phyloP scores from a whole-genome alignment of 768 basidiomycete species.

The Gymnopilus dilepis region DNA sequence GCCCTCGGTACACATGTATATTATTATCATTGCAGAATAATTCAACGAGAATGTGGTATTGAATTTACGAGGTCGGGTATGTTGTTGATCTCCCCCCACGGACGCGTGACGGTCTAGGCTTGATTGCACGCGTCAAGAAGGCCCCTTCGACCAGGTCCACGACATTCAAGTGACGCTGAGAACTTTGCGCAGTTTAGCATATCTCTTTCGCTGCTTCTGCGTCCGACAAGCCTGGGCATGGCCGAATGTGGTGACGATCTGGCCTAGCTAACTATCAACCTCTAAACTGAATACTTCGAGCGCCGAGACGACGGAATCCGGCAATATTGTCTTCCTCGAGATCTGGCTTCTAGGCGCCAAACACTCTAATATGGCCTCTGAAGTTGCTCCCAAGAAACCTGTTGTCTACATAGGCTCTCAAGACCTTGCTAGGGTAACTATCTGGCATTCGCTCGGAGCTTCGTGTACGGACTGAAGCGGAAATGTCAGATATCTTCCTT shows the following conservation, averaged over 20 bases:
- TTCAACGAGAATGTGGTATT: too few species aligned
- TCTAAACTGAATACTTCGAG: too few species aligned
- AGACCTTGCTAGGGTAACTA: constrained; percentile 29
- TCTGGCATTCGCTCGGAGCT: background rate
- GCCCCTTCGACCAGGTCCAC: background rate
- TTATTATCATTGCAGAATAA: background rate
- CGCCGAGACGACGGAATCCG: too few species aligned
- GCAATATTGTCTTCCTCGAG: too few species aligned
- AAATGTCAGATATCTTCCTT: constrained; percentile 48
- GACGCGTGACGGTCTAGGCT: background rate
- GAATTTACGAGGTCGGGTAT: too few species aligned
- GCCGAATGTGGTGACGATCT: background rate
- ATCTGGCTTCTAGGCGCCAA: too few species aligned
- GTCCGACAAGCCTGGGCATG: background rate
- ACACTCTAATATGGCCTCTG: constrained; percentile 3
- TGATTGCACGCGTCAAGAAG: background rate
- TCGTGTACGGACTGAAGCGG: background rate
- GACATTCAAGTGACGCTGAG: background rate
- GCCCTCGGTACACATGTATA: background rate
- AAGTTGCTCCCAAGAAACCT: background rate
- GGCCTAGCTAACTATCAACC: background rate
- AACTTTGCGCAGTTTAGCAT: background rate
- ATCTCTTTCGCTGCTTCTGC: background rate
- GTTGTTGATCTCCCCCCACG: too few species aligned
- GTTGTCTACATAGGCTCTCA: constrained; percentile 31